These are phyloP conservation scores for Prototheca wickerhamii DNA, from an alignment of 163 green algal species.

Conservation along the genomic window DNA sequence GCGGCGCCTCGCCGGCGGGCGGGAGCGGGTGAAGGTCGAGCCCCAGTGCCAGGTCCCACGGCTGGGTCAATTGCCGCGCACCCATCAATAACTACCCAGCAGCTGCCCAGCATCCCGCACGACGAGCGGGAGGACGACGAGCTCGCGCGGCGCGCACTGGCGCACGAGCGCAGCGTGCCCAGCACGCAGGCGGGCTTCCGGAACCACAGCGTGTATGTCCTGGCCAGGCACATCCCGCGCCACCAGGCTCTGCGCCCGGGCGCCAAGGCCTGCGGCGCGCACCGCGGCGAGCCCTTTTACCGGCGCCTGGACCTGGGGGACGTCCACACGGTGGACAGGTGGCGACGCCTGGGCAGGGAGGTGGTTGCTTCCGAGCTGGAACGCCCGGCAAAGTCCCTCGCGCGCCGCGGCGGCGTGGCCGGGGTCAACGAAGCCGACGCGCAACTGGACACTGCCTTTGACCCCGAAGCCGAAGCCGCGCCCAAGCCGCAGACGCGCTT, in stretches of 20 bases:
- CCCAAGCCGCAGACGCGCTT: slow-evolving; percentile 26
- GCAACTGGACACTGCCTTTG: neutral
- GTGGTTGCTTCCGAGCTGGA: slow-evolving; percentile 27
- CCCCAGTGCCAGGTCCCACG: too few species aligned
- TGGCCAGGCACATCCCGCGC: slow-evolving; percentile 58
- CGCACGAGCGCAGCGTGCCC: slow-evolving; percentile 29
- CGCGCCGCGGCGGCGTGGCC: neutral
- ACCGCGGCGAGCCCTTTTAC: slow-evolving; percentile 70
- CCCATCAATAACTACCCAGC: too few species aligned
- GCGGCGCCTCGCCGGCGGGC: neutral
- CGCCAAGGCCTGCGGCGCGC: slow-evolving; percentile 40
- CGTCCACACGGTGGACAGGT: slow-evolving; percentile 65
- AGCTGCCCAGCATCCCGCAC: too few species aligned
- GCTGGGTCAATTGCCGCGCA: too few species aligned
- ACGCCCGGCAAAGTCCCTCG: slow-evolving; percentile 42
- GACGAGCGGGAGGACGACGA: slow-evolving; percentile 39
- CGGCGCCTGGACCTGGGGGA: slow-evolving; percentile 41
- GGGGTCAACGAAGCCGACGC: slow-evolving; percentile 6
- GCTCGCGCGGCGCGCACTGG: slow-evolving; percentile 22
- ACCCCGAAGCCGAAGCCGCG: neutral
- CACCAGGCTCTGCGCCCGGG: slow-evolving; percentile 57
- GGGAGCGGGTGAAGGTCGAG: too few species aligned
- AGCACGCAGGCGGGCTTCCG: slow-evolving; percentile 67
- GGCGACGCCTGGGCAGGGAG: slow-evolving; percentile 40
- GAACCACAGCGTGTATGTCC: slow-evolving; percentile 50